phyloP scores from a whole-genome alignment of 306 rosid genomes.

The Quercus alba region DNA sequence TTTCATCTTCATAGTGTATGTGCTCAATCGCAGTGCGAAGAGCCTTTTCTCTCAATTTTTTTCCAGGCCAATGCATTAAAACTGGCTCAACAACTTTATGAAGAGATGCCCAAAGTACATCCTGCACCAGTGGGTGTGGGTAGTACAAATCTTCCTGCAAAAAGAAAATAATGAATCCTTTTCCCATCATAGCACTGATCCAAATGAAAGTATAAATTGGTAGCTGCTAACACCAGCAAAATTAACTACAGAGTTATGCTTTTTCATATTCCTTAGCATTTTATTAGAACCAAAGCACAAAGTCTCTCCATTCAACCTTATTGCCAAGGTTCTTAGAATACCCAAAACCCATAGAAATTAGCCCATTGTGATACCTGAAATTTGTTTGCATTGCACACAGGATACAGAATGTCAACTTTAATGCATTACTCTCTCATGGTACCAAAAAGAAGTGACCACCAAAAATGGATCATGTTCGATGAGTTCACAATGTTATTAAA shows the following conservation, averaged over 20 bases:
- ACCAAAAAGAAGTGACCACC: neutral
- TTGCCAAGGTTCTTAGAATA: neutral
- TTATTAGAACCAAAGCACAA: neutral
- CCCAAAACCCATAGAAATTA: neutral
- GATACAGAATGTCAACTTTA: neutral
- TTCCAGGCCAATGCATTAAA: slow-evolving; percentile 83
- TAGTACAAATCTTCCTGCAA: slow-evolving; percentile 87
- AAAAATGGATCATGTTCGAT: neutral
- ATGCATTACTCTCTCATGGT: neutral
- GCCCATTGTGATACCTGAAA: neutral
- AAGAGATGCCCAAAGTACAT: slow-evolving; percentile 80
- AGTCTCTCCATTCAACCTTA: neutral
- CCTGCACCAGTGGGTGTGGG: slow-evolving; percentile 85
- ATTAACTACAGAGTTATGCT: slow-evolving; percentile 8
- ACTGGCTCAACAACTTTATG: slow-evolving; percentile 69
- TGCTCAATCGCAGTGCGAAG: slow-evolving; percentile 58
- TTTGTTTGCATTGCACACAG: neutral
- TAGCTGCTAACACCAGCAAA: slow-evolving; percentile 9
- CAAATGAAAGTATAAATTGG: slow-evolving; percentile 19
- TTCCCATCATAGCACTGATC: slow-evolving; percentile 7
- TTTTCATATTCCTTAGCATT: neutral
- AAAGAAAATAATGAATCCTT: slow-evolving; percentile 23
- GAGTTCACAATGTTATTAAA: neutral
- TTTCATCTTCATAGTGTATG: slow-evolving; percentile 91
- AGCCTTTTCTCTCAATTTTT: slow-evolving; percentile 81